phyloP scores from a whole-genome alignment of 345 rosid genomes.

The Eucalyptus dawsonii region DNA sequence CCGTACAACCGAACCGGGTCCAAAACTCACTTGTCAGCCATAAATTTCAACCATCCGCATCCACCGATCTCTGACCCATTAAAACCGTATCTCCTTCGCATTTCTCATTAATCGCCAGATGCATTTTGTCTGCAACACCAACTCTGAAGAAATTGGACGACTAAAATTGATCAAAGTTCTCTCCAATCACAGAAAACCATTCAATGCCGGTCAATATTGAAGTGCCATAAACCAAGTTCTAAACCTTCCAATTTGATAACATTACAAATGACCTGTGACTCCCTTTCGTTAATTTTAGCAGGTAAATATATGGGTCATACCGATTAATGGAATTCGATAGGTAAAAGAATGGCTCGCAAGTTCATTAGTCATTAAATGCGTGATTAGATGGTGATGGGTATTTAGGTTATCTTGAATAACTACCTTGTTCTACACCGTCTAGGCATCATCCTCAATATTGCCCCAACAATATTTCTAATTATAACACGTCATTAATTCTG shows the following conservation, averaged over 20 bases:
- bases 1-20: background rate
- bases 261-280: background rate
- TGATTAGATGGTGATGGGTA: background rate
- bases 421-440: background rate
- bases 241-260: background rate
- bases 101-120: background rate
- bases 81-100: background rate
- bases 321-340: background rate
- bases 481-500: background rate
- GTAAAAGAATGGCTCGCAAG: background rate
- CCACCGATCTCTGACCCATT: background rate
- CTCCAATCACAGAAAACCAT: background rate
- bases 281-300: background rate
- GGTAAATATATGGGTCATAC: background rate
- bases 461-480: background rate
- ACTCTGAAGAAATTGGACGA: background rate
- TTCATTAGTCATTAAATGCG: background rate
- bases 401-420: background rate
- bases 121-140: background rate
- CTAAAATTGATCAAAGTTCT: background rate
- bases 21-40: background rate
- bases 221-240: background rate
- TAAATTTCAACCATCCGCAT: background rate
- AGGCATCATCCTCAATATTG: background rate
- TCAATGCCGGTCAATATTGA: background rate